These are phyloP conservation scores for Sclerotinia borealis DNA, from an alignment of 2,329 filamentous ascomycete genomes.

Conservation along the genomic window DNA sequence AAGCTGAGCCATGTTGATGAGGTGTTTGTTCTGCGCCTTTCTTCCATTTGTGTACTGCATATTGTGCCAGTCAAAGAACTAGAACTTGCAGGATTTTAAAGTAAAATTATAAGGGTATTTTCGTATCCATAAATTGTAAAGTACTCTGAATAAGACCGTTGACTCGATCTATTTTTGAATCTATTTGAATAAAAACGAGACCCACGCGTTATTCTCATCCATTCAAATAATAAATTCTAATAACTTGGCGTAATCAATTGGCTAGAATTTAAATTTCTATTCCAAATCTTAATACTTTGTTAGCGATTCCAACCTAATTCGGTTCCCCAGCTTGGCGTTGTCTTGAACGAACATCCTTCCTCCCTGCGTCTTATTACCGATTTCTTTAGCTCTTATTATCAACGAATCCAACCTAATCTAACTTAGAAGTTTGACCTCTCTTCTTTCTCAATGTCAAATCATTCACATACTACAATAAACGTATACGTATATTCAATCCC, in stretches of 20 bases:
- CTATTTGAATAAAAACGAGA: not conserved
- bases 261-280: not conserved
- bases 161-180: not conserved
- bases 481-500: not conserved
- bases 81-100: not conserved
- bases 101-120: not conserved
- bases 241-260: not conserved
- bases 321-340: not conserved
- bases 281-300: not conserved
- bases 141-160: not conserved
- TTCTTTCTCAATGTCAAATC: not conserved
- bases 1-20: conserved; percentile 3
- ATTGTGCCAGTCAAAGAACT: not conserved
- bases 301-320: not conserved
- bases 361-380: conserved; percentile 3
- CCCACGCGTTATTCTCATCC: not conserved
- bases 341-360: conserved; percentile 8
- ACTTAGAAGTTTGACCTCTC: not conserved
- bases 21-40: conserved; percentile 3
- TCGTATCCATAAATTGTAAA: not conserved
- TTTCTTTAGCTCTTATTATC: conserved; percentile 6
- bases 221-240: not conserved
- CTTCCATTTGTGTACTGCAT: not conserved
- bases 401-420: conserved; percentile 3
- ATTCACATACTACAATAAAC: not conserved